Conservation (phyloP, 2,329 filamentous ascomycete genomes). For the Aureobasidium sp. region DNA sequence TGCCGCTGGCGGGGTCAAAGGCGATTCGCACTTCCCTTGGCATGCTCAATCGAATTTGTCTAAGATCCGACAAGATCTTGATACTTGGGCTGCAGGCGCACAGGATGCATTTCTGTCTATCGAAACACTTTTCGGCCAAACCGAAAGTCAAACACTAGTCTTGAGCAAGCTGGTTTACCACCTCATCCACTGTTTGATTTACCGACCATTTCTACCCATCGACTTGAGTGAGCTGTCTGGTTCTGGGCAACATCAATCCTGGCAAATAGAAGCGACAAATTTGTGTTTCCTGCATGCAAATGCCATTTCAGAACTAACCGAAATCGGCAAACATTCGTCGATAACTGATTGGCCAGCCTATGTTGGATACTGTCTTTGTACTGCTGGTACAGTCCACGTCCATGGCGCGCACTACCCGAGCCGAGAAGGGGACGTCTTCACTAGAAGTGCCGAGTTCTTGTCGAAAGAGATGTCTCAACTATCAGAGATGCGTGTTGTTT, state of each 20-base stretch:
- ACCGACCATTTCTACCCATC: conserved; percentile 78
- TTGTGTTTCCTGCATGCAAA: conserved; percentile 82
- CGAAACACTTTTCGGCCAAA: conserved; percentile 65
- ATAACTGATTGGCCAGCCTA: conserved; percentile 80
- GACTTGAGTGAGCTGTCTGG: conserved; percentile 73
- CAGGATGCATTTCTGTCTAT: conserved; percentile 71
- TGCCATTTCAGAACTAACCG: conserved; percentile 73
- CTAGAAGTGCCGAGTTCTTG: conserved; percentile 59
- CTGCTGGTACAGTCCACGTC: conserved; percentile 79
- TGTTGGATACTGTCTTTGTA: conserved; percentile 78
- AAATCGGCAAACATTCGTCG: conserved; percentile 64
- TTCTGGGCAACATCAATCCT: conserved; percentile 77
- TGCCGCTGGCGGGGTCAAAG: conserved; percentile 76
- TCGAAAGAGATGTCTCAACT: conserved; percentile 73
- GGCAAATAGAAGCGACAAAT: conserved; percentile 87
- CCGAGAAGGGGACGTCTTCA: conserved; percentile 55
- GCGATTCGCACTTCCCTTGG: conserved; percentile 87
- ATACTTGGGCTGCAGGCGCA: conserved; percentile 76
- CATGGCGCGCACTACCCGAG: conserved; percentile 74
- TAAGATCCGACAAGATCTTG: conserved; percentile 75
- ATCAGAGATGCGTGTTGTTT: conserved; percentile 63
- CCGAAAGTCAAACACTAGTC: conserved; percentile 69
- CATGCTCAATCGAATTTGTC: conserved; percentile 77
- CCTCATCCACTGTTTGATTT: conserved; percentile 77
- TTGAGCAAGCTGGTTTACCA: conserved; percentile 84